phyloP scores from a whole-genome alignment of 164 flowering plant species.

The Chimonanthus salicifolius region DNA sequence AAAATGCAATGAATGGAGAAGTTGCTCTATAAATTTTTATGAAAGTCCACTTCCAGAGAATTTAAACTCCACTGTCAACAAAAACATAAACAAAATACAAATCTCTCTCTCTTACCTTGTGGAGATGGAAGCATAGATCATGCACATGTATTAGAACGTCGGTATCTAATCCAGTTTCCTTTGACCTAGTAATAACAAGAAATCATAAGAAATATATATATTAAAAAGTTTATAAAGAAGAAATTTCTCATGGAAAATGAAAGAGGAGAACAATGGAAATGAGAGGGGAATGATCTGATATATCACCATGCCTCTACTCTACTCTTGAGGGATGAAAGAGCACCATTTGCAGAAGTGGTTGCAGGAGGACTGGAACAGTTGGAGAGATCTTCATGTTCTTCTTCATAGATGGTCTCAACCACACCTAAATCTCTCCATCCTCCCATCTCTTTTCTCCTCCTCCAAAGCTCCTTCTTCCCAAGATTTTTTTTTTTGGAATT shows the following conservation, averaged over 20 bases:
- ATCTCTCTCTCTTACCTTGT: conserved; percentile 34
- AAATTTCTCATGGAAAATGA: not conserved
- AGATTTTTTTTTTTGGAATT: not conserved
- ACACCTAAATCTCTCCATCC: conserved; percentile 47
- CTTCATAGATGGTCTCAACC: conserved; percentile 75
- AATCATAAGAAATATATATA: not conserved
- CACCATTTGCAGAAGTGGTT: conserved; percentile 16
- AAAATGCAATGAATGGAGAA: no score
- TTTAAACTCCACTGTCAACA: no score
- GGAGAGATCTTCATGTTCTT: conserved; percentile 37
- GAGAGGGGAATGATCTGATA: not conserved
- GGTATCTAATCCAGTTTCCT: conserved; percentile 28
- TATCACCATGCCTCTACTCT: conserved; percentile 42
- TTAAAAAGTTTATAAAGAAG: no score
- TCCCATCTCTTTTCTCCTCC: conserved; percentile 23
- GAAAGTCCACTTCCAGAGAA: no score
- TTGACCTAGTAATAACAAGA: conserved; percentile 29
- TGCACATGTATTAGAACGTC: conserved; percentile 49
- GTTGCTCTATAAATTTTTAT: no score
- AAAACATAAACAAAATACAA: no score
- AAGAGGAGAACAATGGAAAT: not conserved
- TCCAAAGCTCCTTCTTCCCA: not conserved
- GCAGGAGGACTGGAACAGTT: conserved; percentile 27
- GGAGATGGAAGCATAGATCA: conserved; percentile 48
- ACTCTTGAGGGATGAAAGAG: conserved; percentile 34